Evolutionary conservation across 1,284 basidiomycete species (phyloP), one percentile per base, ranked within the genome.

Genomic region (Macrocybe sp.): DNA sequence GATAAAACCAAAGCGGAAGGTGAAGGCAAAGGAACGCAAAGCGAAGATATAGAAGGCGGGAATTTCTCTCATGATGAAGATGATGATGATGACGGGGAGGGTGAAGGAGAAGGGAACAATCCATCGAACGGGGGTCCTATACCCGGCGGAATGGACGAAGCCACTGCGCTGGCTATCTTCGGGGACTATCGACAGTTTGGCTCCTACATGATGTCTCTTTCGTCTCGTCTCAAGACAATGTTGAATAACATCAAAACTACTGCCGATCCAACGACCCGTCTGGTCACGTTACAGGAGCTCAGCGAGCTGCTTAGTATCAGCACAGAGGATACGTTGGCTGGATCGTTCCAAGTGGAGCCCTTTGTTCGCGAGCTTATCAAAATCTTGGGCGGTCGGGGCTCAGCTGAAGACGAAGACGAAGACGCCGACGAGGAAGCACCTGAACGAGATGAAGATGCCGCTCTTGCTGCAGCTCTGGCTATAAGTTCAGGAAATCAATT

Each of bases 271-370:
- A 85, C 89, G 0, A 89, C 86, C 28, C 84, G 92, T 41, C 81
- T 97, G 44, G 73, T 94, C 44, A 93, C 94, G 2, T 74, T 99
- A 10, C 93, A 97, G 62, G 96, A 99, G 62, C 81, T 97, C 47
- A 93, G 90, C 63, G 97, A 99, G 64, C 67, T 97, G 39, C 83
- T 99, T 48, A 92, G 92, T 54, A 95, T 99, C 68, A 93, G 92
- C 67, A 98, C 93, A 6, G 96, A 99, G 68, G 97, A 99, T 65
- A 97, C 93, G 1, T 75, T 99, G 37, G 90, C 92, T 10, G 94
- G 93, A 39, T 96, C 90, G 34, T 96, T 99, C 70, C 92, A 91
- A 54, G 87, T 94, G 29, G 92, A 96, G 59, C 80, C 85, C 10
- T 98, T 94, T 63, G 92, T 96, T 37, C 83, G 85, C 56, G 97